A percentile compares a stretch with the other conserved stretches of the same genome.
Conservation (phyloP, 2,329 filamentous ascomycete genomes). For the Gyromitra esculenta region DNA sequence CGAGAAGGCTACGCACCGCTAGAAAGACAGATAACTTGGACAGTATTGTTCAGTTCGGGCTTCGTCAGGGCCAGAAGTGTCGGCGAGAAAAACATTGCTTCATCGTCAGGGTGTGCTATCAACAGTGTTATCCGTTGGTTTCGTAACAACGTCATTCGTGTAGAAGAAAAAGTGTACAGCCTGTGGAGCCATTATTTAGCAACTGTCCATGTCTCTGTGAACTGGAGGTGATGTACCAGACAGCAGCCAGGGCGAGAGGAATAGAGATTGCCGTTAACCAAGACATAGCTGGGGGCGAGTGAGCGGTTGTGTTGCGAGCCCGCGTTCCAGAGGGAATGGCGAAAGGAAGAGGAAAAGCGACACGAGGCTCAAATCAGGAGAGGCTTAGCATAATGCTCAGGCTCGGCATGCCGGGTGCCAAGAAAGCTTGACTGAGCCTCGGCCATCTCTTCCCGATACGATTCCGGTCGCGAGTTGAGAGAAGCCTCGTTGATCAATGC, state of each 20-base stretch:
- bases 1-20: slow-evolving; percentile 26
- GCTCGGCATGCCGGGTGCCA: background rate
- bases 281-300: slow-evolving; percentile 33
- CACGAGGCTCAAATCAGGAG: slow-evolving; percentile 15
- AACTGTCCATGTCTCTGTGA: background rate
- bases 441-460: background rate
- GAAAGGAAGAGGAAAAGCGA: background rate
- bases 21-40: slow-evolving; percentile 93
- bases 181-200: slow-evolving; percentile 13
- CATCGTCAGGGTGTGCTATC: slow-evolving; percentile 97
- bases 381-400: background rate
- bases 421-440: slow-evolving; percentile 6
- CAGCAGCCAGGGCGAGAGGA: slow-evolving; percentile 22
- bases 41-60: slow-evolving; percentile 82
- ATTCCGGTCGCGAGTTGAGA: slow-evolving; percentile 4
- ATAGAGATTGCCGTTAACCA: slow-evolving; percentile 25
- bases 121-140: slow-evolving; percentile 68
- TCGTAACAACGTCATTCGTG: slow-evolving; percentile 21
- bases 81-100: slow-evolving; percentile 99
- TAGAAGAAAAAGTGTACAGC: slow-evolving; percentile 40
- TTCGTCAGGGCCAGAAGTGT: slow-evolving; percentile 84
- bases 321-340: background rate
- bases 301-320: slow-evolving; percentile 30
- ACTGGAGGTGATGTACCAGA: slow-evolving; percentile 9
- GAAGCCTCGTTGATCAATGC: background rate